Conservation (phyloP, 2,329 filamentous ascomycete genomes). For the Fusarium keratoplasticum region DNA sequence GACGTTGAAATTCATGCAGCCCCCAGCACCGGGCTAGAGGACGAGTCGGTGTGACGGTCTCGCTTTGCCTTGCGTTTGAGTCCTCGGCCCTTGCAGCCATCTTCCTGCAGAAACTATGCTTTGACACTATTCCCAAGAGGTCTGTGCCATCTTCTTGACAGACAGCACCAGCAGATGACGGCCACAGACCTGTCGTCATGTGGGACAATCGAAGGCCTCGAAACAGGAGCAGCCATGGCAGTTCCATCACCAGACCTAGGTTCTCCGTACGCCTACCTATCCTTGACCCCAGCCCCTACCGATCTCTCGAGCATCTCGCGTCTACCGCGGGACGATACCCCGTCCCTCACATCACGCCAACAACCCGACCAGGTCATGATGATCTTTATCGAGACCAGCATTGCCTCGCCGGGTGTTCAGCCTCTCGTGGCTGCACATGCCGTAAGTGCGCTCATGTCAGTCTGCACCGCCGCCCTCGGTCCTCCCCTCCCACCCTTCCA, state of each 20-base stretch:
- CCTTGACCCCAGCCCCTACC: not conserved
- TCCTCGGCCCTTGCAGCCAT: conserved; percentile 36
- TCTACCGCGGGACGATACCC: conserved; percentile 10
- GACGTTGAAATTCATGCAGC: conserved; percentile 42
- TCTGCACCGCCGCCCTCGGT: conserved; percentile 14
- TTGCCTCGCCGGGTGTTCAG: conserved; percentile 26
- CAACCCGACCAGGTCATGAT: not conserved
- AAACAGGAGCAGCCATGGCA: not conserved
- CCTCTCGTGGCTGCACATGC: conserved; percentile 25
- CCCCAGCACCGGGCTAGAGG: conserved; percentile 36
- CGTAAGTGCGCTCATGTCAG: conserved; percentile 8
- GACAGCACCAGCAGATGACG: conserved; percentile 21
- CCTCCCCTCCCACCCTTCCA: conserved; percentile 26
- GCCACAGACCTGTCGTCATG: conserved; percentile 9
- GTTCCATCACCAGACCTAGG: not conserved
- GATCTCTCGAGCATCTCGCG: conserved; percentile 16
- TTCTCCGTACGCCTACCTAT: not conserved
- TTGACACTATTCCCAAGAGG: conserved; percentile 14
- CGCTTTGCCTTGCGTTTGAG: conserved; percentile 37
- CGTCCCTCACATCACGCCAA: conserved; percentile 13
- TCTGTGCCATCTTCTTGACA: conserved; percentile 26
- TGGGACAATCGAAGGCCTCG: conserved; percentile 22
- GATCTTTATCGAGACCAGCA: conserved; percentile 7
- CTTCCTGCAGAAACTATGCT: conserved; percentile 4
- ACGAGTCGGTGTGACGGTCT: conserved; percentile 45